Percentiles rank a stretch among this genome's conserved stretches.
These are phyloP conservation scores for Solanum commersonii DNA, from an alignment of 257 asterid species.

Conservation along the genomic window DNA sequence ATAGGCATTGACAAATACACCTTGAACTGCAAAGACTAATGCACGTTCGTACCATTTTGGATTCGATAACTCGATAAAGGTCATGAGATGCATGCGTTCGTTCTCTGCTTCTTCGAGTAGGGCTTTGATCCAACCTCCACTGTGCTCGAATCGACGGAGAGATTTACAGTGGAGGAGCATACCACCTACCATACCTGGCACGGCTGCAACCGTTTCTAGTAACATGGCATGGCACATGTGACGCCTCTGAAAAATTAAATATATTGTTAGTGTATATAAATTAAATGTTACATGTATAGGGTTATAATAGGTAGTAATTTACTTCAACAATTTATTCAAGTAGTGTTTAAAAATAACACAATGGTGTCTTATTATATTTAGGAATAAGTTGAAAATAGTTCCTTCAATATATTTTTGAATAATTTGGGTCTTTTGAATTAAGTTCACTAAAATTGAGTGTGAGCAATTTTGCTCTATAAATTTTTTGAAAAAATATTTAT, in stretches of 20 bases:
- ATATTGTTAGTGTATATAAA: neutral
- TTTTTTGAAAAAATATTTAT: no score
- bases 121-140: conserved; percentile 69
- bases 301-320: no score
- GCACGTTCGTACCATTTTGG: conserved; percentile 63
- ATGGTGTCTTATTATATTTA: no score
- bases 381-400: no score
- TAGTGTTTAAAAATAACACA: no score
- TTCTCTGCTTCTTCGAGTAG: conserved; percentile 63
- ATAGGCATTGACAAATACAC: conserved; percentile 68
- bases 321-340: no score
- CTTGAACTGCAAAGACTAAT: conserved; percentile 56
- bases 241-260: conserved; percentile 23
- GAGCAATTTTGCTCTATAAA: neutral
- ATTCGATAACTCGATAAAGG: conserved; percentile 55
- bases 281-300: neutral
- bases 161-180: conserved; percentile 57
- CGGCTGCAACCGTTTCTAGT: conserved; percentile 69
- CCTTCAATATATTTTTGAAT: no score
- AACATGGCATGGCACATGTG: conserved; percentile 66
- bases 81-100: conserved; percentile 71
- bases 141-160: conserved; percentile 48
- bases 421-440: no score
- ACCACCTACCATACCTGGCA: conserved; percentile 75
- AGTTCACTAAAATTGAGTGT: no score